Conservation (phyloP, 2,329 filamentous ascomycete species). For the Ceratocystis diversiconidia region DNA sequence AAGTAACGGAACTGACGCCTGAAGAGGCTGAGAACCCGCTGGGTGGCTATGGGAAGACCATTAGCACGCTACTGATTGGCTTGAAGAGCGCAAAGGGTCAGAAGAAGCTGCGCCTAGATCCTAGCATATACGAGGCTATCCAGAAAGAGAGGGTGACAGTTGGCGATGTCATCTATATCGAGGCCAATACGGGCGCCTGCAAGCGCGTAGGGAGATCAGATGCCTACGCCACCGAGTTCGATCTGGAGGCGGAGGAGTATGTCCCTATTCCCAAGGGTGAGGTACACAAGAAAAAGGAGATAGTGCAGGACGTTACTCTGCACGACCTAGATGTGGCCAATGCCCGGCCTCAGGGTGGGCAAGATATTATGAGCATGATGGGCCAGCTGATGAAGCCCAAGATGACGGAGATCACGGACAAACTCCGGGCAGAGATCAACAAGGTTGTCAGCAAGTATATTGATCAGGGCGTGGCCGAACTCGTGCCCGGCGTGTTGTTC, state of each 20-base stretch:
- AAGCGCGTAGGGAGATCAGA: slow-evolving; percentile 93
- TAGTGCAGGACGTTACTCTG: slow-evolving; percentile 94
- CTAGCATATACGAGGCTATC: slow-evolving; percentile 97
- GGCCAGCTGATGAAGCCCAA: slow-evolving; percentile 98
- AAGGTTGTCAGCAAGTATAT: slow-evolving; percentile 99
- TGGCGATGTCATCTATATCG: slow-evolving; percentile 97
- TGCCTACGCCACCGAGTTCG: slow-evolving; percentile 95
- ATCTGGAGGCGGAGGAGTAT: slow-evolving; percentile 96
- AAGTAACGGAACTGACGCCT: slow-evolving; percentile 92
- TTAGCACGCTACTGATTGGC: slow-evolving; percentile 86
- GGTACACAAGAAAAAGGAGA: slow-evolving; percentile 99
- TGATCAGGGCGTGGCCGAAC: slow-evolving; percentile 90
- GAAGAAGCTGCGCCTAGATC: slow-evolving; percentile 93
- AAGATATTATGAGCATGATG: slow-evolving; percentile 99
- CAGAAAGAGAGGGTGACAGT: slow-evolving; percentile 95
- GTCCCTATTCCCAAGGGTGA: slow-evolving; percentile 97
- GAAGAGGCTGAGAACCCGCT: slow-evolving; percentile 97
- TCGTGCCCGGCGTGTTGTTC: slow-evolving; percentile 95
- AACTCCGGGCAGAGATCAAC: slow-evolving; percentile 90
- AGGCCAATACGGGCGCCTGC: slow-evolving; percentile 95
- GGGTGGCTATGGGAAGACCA: slow-evolving; percentile 92
- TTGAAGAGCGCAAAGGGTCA: slow-evolving; percentile 91
- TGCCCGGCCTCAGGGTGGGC: slow-evolving; percentile 83
- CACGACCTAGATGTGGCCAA: slow-evolving; percentile 96
- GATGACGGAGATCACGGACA: slow-evolving; percentile 99